Percentiles rank a stretch among this genome's conserved stretches.
Conservation (phyloP, 768 basidiomycete species). For the Sporobolomyces phaffii region DNA sequence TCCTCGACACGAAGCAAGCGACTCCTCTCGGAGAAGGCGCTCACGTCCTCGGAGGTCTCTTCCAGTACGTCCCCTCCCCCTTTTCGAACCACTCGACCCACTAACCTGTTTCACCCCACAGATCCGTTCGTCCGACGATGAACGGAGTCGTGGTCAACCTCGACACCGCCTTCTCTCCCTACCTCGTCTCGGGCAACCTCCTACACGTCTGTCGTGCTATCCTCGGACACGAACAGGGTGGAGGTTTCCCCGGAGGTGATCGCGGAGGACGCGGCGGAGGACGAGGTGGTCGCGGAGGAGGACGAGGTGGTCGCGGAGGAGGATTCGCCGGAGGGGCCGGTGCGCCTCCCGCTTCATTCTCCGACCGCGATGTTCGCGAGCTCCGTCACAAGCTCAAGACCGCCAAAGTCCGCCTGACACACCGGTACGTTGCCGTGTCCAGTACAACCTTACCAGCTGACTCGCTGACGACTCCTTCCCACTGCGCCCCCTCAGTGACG, state of each 20-base stretch:
- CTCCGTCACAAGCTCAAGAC: slow-evolving; percentile 17
- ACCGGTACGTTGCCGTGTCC: slow-evolving; percentile 4
- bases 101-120: background rate
- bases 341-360: background rate
- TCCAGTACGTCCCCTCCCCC: slow-evolving; percentile 10
- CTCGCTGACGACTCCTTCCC: background rate
- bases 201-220: slow-evolving; percentile 20
- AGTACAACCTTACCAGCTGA: background rate
- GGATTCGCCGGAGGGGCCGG: slow-evolving; percentile 4
- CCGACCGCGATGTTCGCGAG: slow-evolving; percentile 7
- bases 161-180: slow-evolving; percentile 35
- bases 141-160: slow-evolving; percentile 30
- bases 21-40: slow-evolving; percentile 24
- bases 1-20: slow-evolving; percentile 4
- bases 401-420: slow-evolving; percentile 26
- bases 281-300: background rate
- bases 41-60: slow-evolving; percentile 26
- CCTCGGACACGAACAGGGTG: slow-evolving; percentile 10
- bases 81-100: background rate
- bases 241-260: background rate
- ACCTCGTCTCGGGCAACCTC: slow-evolving; percentile 24
- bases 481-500: background rate
- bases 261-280: background rate
- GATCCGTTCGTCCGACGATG: slow-evolving; percentile 24
- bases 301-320: background rate